Percentiles rank a stretch among this genome's conserved stretches.
Evolutionary conservation across 2,329 filamentous ascomycete species (phyloP).

Genomic region (Nothophoma quercina): DNA sequence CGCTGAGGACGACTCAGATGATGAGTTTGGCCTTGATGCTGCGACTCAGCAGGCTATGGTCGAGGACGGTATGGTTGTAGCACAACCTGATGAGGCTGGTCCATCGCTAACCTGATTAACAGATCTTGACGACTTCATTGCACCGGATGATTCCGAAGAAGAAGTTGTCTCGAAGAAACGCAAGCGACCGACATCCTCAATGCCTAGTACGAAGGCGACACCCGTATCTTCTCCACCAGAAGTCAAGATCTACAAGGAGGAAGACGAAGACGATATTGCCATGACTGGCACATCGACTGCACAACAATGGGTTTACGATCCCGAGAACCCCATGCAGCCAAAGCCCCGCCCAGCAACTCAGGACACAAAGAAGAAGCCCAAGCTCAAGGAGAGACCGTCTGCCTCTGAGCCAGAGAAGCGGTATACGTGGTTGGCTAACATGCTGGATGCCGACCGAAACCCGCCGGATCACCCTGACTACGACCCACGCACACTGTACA

Average conservation of each 20-base stretch:
- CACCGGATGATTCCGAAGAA: slow-evolving; percentile 80
- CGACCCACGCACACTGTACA: slow-evolving; percentile 88
- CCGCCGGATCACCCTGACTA: slow-evolving; percentile 83
- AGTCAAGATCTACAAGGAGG: slow-evolving; percentile 49
- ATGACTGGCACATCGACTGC: slow-evolving; percentile 72
- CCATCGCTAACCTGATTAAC: slow-evolving; percentile 23
- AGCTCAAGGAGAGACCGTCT: slow-evolving; percentile 71
- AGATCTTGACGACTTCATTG: slow-evolving; percentile 88
- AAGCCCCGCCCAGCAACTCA: slow-evolving; percentile 54
- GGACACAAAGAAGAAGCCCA: slow-evolving; percentile 40
- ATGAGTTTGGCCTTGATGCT: slow-evolving; percentile 69
- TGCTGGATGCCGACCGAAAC: slow-evolving; percentile 84
- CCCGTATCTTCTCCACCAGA: slow-evolving; percentile 57
- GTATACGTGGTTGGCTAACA: slow-evolving; percentile 88
- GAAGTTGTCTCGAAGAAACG: slow-evolving; percentile 71
- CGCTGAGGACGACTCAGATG: slow-evolving; percentile 69
- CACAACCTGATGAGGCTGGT: slow-evolving; percentile 6
- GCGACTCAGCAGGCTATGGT: slow-evolving; percentile 63
- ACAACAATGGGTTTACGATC: slow-evolving; percentile 80
- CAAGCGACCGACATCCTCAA: slow-evolving; percentile 68
- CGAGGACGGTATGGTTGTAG: slow-evolving; percentile 62
- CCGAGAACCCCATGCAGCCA: slow-evolving; percentile 62
- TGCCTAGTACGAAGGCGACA: slow-evolving; percentile 63
- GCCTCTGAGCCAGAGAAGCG: slow-evolving; percentile 83
- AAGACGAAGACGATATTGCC: slow-evolving; percentile 63